Evolutionary conservation across 176 grass and related monocot species (phyloP).

Genomic region (Aegilops sharonensis): DNA sequence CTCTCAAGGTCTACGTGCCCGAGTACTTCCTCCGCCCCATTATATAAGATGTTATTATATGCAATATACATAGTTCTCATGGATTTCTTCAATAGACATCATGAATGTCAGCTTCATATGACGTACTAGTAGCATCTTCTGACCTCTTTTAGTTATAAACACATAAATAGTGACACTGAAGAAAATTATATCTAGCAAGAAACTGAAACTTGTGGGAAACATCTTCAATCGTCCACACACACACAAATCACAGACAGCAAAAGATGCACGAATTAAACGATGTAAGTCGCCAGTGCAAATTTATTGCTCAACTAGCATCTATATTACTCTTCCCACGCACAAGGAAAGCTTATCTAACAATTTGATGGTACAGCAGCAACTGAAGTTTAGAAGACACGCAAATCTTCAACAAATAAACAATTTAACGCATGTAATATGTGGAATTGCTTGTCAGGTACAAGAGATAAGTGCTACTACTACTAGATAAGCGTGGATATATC

Average conservation of each 20-base stretch:
- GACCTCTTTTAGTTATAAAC: not conserved
- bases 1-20: too few species aligned
- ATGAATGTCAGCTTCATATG: not conserved
- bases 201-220: not conserved
- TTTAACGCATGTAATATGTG: not conserved
- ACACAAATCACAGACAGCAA: not conserved
- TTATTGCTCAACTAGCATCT: not conserved
- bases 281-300: not conserved
- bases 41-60: too few species aligned
- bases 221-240: not conserved
- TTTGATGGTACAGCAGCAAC: not conserved
- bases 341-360: not conserved
- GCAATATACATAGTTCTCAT: not conserved
- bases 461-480: not conserved
- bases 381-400: not conserved
- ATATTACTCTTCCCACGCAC: not conserved
- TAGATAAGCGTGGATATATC: not conserved
- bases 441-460: not conserved
- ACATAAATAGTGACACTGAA: not conserved
- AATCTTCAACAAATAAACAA: not conserved
- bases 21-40: too few species aligned
- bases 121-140: not conserved
- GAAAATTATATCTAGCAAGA: too few species aligned
- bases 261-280: not conserved
- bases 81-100: not conserved